Evolutionary conservation across 176 grass and related monocot species (phyloP).

Genomic region (Puccinellia tenuiflora): DNA sequence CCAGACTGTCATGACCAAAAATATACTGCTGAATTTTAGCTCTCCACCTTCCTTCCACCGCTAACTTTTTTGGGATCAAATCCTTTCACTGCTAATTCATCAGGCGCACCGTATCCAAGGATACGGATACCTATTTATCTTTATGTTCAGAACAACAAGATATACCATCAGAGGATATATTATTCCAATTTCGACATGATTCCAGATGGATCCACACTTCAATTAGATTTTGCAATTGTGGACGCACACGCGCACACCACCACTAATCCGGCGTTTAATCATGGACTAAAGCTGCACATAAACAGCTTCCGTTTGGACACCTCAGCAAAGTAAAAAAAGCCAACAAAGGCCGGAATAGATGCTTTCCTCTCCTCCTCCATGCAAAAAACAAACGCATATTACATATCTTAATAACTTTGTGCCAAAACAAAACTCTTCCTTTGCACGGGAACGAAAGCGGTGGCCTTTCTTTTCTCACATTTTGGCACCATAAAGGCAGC

Average conservation of each 20-base stretch:
- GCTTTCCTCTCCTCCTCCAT: constrained; percentile 32
- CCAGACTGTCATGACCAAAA: background rate
- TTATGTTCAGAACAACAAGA: background rate
- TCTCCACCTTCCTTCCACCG: background rate
- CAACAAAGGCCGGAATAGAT: constrained; percentile 26
- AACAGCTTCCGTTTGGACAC: constrained; percentile 4
- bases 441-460: constrained; percentile 21
- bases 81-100: too few relatives aligned
- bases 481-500: background rate
- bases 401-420: constrained; percentile 21
- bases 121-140: background rate
- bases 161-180: background rate
- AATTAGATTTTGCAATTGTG: constrained; percentile 23
- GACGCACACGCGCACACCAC: background rate
- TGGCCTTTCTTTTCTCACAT: background rate
- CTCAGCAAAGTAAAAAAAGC: constrained; percentile 22
- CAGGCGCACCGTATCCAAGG: background rate
- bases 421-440: constrained; percentile 15
- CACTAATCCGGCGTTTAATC: constrained; percentile 1
- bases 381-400: constrained; percentile 12
- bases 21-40: background rate
- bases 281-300: background rate
- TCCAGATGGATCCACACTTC: constrained; percentile 30
- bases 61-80: too few relatives aligned
- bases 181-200: background rate